phyloP scores from a whole-genome alignment of 345 rosid species.

The Durio zibethinus region DNA sequence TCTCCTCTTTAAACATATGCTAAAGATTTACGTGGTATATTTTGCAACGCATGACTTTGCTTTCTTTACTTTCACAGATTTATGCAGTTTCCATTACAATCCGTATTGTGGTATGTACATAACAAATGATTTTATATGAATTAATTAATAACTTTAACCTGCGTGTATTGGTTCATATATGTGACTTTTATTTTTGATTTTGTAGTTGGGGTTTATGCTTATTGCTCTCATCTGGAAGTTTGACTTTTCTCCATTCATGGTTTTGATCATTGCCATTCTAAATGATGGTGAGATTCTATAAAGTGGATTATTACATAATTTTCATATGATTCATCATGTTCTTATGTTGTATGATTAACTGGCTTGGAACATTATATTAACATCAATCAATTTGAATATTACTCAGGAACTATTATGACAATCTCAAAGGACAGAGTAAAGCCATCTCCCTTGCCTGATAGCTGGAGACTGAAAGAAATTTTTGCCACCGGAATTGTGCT shows the following conservation, averaged over 20 bases:
- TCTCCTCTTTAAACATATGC: not conserved
- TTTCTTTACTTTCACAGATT: constrained; percentile 39
- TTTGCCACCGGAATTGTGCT: constrained; percentile 85
- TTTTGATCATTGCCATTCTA: constrained; percentile 84
- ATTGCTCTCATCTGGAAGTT: constrained; percentile 84
- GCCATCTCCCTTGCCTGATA: constrained; percentile 94
- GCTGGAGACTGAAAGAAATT: constrained; percentile 91
- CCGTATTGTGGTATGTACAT: constrained; percentile 71
- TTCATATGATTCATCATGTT: not conserved
- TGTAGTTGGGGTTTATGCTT: constrained; percentile 83
- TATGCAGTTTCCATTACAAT: constrained; percentile 96
- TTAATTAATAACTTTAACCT: not conserved
- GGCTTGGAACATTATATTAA: not conserved
- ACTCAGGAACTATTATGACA: constrained; percentile 85
- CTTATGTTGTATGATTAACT: not conserved
- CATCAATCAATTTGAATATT: not conserved
- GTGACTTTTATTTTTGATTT: not conserved
- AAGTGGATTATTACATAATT: not conserved
- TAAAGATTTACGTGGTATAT: not conserved
- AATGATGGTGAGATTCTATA: constrained; percentile 64
- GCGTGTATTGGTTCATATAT: not conserved
- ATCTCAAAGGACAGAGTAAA: constrained; percentile 90
- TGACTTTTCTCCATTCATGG: constrained; percentile 96
- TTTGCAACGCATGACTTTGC: not conserved
- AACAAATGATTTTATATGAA: constrained; percentile 9